Percentiles rank a stretch among this genome's conserved stretches.
Evolutionary conservation across 1,284 basidiomycete genomes (phyloP).

Genomic region (Trametes hirsuta): DNA sequence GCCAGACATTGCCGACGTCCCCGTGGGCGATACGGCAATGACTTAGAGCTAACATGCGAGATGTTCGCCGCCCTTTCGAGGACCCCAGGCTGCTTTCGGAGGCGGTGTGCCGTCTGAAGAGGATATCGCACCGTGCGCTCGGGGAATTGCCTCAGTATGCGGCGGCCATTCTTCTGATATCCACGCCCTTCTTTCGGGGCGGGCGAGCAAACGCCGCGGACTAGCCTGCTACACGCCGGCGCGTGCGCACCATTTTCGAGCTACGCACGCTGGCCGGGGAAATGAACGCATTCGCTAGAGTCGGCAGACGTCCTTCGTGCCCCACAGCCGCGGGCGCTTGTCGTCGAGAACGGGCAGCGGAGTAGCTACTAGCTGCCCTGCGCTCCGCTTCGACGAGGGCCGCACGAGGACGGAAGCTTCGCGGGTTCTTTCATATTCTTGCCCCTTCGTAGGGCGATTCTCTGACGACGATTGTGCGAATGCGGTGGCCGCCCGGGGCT

Average conservation of each 20-base stretch:
- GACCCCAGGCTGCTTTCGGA: too few relatives aligned
- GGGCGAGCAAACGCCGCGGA: too few relatives aligned
- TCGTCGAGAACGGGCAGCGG: neutral
- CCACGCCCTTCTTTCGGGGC: too few relatives aligned
- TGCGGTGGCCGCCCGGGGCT: neutral
- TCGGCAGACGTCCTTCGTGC: too few relatives aligned
- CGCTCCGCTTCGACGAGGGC: too few relatives aligned
- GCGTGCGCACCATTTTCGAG: neutral
- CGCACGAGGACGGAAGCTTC: neutral
- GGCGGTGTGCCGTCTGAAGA: too few relatives aligned
- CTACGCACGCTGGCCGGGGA: neutral
- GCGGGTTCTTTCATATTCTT: conserved; percentile 10
- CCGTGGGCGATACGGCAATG: neutral
- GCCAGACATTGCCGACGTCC: neutral
- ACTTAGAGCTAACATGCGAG: too few relatives aligned
- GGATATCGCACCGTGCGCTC: too few relatives aligned
- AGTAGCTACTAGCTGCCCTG: neutral
- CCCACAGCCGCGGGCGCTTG: too few relatives aligned
- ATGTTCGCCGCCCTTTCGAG: too few relatives aligned
- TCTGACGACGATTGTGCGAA: conserved; percentile 5
- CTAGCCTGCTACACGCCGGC: neutral
- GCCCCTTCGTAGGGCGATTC: conserved; percentile 10
- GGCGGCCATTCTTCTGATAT: too few relatives aligned
- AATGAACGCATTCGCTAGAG: neutral
- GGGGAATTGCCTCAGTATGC: too few relatives aligned